phyloP scores from a whole-genome alignment of 306 rosid genomes.

The Chamaecrista fasciculata region DNA sequence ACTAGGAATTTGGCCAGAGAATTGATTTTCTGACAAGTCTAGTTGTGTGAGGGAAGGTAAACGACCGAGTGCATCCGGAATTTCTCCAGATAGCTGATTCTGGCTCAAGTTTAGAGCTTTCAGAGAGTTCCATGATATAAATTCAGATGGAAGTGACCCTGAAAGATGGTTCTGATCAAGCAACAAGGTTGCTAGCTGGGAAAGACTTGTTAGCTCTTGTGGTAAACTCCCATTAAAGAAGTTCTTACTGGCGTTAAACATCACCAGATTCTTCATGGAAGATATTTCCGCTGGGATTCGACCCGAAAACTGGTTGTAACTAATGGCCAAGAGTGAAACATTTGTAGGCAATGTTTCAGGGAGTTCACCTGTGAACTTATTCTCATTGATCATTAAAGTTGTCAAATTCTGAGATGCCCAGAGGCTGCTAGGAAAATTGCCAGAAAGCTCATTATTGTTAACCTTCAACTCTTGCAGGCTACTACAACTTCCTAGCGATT shows the following conservation, averaged over 20 bases:
- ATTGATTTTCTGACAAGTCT: slow-evolving; percentile 48
- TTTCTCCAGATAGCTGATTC: slow-evolving; percentile 42
- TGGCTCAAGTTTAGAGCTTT: slow-evolving; percentile 29
- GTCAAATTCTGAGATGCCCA: slow-evolving; percentile 38
- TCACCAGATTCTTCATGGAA: slow-evolving; percentile 35
- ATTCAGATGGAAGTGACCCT: slow-evolving; percentile 34
- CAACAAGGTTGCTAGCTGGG: slow-evolving; percentile 19
- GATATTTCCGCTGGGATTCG: slow-evolving; percentile 36
- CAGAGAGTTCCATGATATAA: slow-evolving; percentile 38
- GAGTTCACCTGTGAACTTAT: slow-evolving; percentile 44
- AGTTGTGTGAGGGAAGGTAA: slow-evolving; percentile 34
- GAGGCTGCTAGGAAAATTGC: slow-evolving; percentile 43
- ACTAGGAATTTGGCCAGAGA: slow-evolving; percentile 63
- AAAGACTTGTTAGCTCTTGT: slow-evolving; percentile 43
- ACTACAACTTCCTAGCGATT: slow-evolving; percentile 43
- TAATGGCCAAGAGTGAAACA: slow-evolving; percentile 36
- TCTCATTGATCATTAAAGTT: slow-evolving; percentile 24
- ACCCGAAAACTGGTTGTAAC: slow-evolving; percentile 43
- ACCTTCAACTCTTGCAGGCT: slow-evolving; percentile 10
- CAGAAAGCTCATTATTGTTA: slow-evolving; percentile 34
- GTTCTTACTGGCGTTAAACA: slow-evolving; percentile 45
- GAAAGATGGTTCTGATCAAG: slow-evolving; percentile 42
- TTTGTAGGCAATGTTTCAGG: slow-evolving; percentile 32
- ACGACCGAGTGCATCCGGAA: slow-evolving; percentile 30
- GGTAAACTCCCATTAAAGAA: slow-evolving; percentile 45